A percentile compares a stretch with the other conserved stretches of the same genome.
phyloP scores from a whole-genome alignment of 176 grass and related monocot species.

The Cenchrus purpureus region DNA sequence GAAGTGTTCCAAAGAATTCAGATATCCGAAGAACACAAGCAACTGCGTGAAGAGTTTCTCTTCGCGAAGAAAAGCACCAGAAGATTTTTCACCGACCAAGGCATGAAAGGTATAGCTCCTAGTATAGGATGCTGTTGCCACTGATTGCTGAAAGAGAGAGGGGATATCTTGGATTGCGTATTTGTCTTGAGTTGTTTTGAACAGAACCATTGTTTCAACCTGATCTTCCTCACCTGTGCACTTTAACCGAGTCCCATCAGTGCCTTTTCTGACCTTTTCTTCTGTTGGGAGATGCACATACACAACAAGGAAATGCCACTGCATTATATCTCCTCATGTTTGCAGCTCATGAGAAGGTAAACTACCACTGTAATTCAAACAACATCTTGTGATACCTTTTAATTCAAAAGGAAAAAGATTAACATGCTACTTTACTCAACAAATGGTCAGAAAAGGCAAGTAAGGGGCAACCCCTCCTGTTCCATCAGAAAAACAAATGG shows the following conservation, averaged over 20 bases:
- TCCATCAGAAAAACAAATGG: too few relatives aligned
- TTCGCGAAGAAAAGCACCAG: neutral
- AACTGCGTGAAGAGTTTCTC: neutral
- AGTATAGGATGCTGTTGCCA: neutral
- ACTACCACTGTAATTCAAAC: neutral
- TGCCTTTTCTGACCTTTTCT: neutral
- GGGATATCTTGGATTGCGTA: neutral
- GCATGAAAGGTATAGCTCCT: neutral
- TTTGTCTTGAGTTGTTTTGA: neutral
- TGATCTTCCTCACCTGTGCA: neutral
- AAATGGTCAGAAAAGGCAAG: too few relatives aligned
- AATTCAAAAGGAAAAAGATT: neutral
- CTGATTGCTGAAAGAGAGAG: neutral
- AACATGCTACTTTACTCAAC: neutral
- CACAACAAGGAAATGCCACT: neutral
- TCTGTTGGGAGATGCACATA: neutral
- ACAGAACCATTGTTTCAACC: neutral
- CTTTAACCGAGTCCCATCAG: neutral
- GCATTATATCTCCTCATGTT: neutral
- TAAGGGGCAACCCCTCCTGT: too few relatives aligned
- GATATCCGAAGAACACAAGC: neutral
- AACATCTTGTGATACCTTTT: too few relatives aligned
- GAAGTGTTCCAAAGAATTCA: neutral
- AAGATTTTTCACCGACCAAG: neutral
- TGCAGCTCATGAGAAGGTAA: neutral